Conservation (phyloP, 176 grass and related monocot species). For the Phoenix dactylifera region DNA sequence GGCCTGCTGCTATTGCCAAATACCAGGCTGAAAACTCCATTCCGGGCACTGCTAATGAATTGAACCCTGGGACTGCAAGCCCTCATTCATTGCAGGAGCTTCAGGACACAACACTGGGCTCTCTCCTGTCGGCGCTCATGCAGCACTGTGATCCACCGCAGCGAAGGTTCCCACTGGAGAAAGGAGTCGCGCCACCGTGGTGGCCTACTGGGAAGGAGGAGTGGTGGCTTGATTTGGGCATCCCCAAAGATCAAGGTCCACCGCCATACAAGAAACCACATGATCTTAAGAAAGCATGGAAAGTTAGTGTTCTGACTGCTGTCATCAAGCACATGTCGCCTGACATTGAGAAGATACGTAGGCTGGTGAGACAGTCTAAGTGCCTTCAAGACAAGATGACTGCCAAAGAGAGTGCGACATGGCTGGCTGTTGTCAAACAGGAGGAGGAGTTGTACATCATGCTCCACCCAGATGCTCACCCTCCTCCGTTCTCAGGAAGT, state of each 20-base stretch:
- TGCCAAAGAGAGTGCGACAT: slow-evolving; percentile 68
- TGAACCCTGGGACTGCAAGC: background rate
- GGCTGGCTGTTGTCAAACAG: slow-evolving; percentile 65
- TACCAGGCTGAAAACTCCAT: slow-evolving; percentile 29
- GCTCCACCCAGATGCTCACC: slow-evolving; percentile 38
- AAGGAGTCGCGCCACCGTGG: slow-evolving; percentile 67
- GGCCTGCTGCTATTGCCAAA: slow-evolving; percentile 57
- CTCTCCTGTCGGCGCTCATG: slow-evolving; percentile 77
- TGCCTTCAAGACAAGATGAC: slow-evolving; percentile 98
- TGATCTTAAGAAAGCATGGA: slow-evolving; percentile 95
- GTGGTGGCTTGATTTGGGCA: slow-evolving; percentile 56
- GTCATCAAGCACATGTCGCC: slow-evolving; percentile 97
- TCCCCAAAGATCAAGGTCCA: slow-evolving; percentile 36
- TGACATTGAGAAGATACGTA: slow-evolving; percentile 65
- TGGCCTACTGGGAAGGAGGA: slow-evolving; percentile 52
- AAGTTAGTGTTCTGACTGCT: slow-evolving; percentile 73
- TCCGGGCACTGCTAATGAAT: background rate
- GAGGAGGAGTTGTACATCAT: slow-evolving; percentile 61
- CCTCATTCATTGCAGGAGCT: slow-evolving; percentile 63
- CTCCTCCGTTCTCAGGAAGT: slow-evolving; percentile 3
- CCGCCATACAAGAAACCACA: slow-evolving; percentile 96
- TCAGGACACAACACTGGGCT: slow-evolving; percentile 89
- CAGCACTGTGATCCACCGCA: slow-evolving; percentile 89
- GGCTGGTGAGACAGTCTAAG: slow-evolving; percentile 75
- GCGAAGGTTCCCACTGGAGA: slow-evolving; percentile 75